These are phyloP conservation scores for Chamaecyparis obtusa DNA, from an alignment of 75 land plant species.

Conservation along the genomic window DNA sequence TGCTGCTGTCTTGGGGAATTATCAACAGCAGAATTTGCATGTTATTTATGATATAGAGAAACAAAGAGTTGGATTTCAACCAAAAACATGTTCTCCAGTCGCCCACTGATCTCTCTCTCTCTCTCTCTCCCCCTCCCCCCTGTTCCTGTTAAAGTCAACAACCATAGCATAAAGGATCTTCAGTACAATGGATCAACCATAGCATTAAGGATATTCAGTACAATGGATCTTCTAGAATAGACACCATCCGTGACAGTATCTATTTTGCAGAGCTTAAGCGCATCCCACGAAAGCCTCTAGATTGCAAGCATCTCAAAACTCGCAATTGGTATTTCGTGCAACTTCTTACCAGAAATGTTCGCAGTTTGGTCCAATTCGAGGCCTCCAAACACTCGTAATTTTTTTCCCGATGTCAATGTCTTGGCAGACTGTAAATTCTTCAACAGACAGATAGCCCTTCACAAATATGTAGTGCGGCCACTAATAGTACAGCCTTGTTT, in stretches of 20 bases:
- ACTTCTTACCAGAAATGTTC: neutral
- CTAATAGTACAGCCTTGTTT: neutral
- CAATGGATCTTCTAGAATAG: no score
- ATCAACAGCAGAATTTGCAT: slow-evolving; percentile 5
- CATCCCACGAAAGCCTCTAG: neutral
- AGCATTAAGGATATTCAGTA: no score
- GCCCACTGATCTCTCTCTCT: neutral
- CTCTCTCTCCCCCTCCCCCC: neutral
- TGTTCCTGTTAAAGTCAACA: neutral
- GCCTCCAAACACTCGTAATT: neutral
- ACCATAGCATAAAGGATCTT: no score
- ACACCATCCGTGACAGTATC: neutral
- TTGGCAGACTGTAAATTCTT: neutral
- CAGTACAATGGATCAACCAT: no score
- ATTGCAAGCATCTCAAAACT: neutral
- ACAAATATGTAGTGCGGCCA: neutral
- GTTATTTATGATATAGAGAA: slow-evolving; percentile 3
- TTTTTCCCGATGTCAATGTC: neutral
- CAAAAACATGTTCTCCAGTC: neutral
- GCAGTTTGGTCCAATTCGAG: neutral
- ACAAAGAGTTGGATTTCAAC: neutral
- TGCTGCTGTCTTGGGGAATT: slow-evolving; percentile 7
- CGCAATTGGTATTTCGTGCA: neutral
- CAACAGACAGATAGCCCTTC: no score
- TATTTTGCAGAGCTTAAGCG: neutral